Base-by-base conservation (phyloP, 345 rosid genomes). In the Combretum micranthum region DNA sequence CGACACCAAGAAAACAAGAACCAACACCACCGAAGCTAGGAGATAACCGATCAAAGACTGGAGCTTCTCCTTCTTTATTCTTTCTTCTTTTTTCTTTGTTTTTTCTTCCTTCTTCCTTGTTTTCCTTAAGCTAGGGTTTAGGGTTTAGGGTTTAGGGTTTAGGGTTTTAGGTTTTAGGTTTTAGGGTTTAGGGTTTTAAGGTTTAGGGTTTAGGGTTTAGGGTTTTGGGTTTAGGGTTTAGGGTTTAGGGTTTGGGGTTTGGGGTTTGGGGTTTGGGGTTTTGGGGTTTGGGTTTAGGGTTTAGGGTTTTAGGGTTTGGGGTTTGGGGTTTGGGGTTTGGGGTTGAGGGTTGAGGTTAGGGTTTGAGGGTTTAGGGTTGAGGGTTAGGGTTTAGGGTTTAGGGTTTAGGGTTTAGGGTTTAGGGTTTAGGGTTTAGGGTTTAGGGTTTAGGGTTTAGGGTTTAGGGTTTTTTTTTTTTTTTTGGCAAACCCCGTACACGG, bases 371-470 rank as follows among this genome's bases (percentile, higher is more conserved):
- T 13, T 2, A 9, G 48, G 15, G 2, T 9, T 13, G 48, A 9
- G 48, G 15, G 2, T 9, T 13, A n/a, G 48, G 48, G 15, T 45
- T 45, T 13, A n/a, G 48, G 48, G 15, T 45, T 45, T 13, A n/a
- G 48, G 48, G 15, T 45, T 45, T 13, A n/a, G 48, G 48, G 15
- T 45, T 45, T 13, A n/a, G 48, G 48, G 15, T 45, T 45, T 13
- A n/a, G 48, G 48, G 15, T 2, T 45, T 13, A 9, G 48, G 48
- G 2, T 45, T 45, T 45, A 9, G 48, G 48, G 2, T 45, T 45
- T 45, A 45, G 48, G 48, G 48, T 45, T 45, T 9, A 45, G 48
- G 48, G 48, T 45, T 45, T 45, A 45, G 48, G 48, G 48, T 45
- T 45, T 45, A 45, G 48, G 48, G 48, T 45, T 45, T 45, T n/a